Evolutionary conservation across 2,329 filamentous ascomycete genomes (phyloP).

Genomic region (Fusarium humuli): DNA sequence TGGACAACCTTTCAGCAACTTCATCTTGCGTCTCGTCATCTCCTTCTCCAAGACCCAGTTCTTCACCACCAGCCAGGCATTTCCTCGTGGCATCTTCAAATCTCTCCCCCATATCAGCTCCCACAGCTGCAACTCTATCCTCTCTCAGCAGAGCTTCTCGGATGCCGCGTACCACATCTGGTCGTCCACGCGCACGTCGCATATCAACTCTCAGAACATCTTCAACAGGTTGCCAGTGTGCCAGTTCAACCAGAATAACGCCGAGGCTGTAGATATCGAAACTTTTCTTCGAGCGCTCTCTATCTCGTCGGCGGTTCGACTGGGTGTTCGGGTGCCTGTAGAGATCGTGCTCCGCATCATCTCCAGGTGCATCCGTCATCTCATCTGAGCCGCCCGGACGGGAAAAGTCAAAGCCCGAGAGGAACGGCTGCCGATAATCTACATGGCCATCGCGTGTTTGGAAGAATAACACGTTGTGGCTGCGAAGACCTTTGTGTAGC

Average conservation of each 20-base stretch:
- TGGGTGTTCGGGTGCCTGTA: conserved; percentile 63
- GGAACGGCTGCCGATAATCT: conserved; percentile 56
- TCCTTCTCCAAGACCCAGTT: conserved; percentile 51
- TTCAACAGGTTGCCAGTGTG: conserved; percentile 63
- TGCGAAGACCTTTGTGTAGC: conserved; percentile 69
- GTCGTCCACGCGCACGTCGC: conserved; percentile 50
- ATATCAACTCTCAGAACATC: conserved; percentile 55
- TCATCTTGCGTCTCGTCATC: conserved; percentile 57
- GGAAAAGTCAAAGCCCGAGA: conserved; percentile 67
- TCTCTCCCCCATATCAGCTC: conserved; percentile 54
- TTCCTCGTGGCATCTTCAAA: conserved; percentile 54
- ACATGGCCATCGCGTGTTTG: conserved; percentile 47
- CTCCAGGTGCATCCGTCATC: conserved; percentile 61
- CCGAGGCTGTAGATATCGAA: conserved; percentile 67
- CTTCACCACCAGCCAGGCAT: conserved; percentile 53
- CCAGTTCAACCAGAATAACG: conserved; percentile 64
- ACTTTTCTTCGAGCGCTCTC: conserved; percentile 58
- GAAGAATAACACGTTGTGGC: conserved; percentile 66
- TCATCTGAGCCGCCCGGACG: conserved; percentile 63
- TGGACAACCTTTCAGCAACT: conserved; percentile 55
- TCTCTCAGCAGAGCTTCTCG: conserved; percentile 49
- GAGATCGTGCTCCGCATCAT: conserved; percentile 59
- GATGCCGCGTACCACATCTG: conserved; percentile 54
- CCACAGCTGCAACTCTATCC: conserved; percentile 50
- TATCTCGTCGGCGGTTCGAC: conserved; percentile 48